Percentiles rank a stretch among this genome's conserved stretches.
Evolutionary conservation across 768 basidiomycete species (phyloP).

Genomic region (Panus rudis): DNA sequence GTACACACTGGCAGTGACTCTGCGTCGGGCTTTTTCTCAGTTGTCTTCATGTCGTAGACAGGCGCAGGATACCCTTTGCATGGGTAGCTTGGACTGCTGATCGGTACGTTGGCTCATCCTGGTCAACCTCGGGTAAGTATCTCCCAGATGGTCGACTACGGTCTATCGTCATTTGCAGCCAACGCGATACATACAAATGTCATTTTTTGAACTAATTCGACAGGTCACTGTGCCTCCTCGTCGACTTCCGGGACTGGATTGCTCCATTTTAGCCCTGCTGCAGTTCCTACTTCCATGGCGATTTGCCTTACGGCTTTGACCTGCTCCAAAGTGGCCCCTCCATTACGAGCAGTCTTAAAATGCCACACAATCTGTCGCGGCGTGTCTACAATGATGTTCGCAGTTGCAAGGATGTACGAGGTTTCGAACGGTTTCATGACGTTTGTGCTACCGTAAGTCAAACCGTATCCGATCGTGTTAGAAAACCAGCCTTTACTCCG

Average conservation of each 20-base stretch:
- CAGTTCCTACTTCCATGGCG: constrained; percentile 41
- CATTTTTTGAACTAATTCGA: too few relatives aligned
- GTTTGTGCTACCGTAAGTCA: constrained; percentile 42
- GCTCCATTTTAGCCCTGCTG: constrained; percentile 19
- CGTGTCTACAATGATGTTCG: constrained; percentile 54
- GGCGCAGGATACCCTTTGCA: too few relatives aligned
- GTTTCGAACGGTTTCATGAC: constrained; percentile 46
- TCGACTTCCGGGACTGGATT: constrained; percentile 9
- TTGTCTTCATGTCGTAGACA: too few relatives aligned
- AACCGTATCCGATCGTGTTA: constrained; percentile 49
- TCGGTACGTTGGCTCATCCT: too few relatives aligned
- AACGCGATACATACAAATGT: too few relatives aligned
- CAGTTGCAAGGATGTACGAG: constrained; percentile 53
- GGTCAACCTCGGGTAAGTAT: too few relatives aligned
- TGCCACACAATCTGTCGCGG: constrained; percentile 66
- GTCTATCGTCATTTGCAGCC: too few relatives aligned
- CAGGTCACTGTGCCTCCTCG: too few relatives aligned
- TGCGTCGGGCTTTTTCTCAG: too few relatives aligned
- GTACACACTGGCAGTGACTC: too few relatives aligned
- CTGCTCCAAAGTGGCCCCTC: constrained; percentile 48
- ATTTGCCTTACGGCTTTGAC: constrained; percentile 48
- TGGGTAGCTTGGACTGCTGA: too few relatives aligned
- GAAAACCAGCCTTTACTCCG: constrained; percentile 59
- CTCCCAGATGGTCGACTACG: too few relatives aligned
- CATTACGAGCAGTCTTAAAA: constrained; percentile 45